These are phyloP conservation scores for Populus simonii DNA, from an alignment of 345 rosid genomes.

Conservation along the genomic window DNA sequence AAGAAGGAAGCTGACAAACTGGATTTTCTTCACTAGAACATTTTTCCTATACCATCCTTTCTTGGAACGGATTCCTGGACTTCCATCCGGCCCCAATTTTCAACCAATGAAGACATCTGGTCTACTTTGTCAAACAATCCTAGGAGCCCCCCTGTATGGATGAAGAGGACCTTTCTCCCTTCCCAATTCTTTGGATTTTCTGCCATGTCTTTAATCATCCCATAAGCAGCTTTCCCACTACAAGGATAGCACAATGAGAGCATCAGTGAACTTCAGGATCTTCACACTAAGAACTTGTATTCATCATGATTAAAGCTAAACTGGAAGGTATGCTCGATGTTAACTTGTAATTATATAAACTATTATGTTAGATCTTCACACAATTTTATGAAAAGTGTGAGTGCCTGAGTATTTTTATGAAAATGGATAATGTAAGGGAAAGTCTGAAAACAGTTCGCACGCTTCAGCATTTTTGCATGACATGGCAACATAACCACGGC, in stretches of 20 bases:
- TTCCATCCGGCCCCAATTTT: constrained; percentile 72
- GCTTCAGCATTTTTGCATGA: no score
- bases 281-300: not conserved
- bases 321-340: not conserved
- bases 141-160: constrained; percentile 85
- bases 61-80: constrained; percentile 70
- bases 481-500: no score
- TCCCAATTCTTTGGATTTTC: constrained; percentile 77
- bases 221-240: constrained; percentile 87
- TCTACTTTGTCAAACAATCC: constrained; percentile 82
- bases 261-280: not conserved
- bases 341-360: not conserved
- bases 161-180: constrained; percentile 70
- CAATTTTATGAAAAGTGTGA: not conserved
- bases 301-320: not conserved
- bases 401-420: no score
- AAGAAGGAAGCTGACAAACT: not conserved
- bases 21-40: constrained; percentile 46
- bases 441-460: no score
- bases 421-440: no score
- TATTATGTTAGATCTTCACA: not conserved
- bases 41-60: constrained; percentile 70
- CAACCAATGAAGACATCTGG: constrained; percentile 57
- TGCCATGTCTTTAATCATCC: constrained; percentile 71
- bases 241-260: not conserved